These are phyloP conservation scores for Aspergillus coremiiformis DNA, from an alignment of 495 filamentous ascomycete species.

Conservation along the genomic window DNA sequence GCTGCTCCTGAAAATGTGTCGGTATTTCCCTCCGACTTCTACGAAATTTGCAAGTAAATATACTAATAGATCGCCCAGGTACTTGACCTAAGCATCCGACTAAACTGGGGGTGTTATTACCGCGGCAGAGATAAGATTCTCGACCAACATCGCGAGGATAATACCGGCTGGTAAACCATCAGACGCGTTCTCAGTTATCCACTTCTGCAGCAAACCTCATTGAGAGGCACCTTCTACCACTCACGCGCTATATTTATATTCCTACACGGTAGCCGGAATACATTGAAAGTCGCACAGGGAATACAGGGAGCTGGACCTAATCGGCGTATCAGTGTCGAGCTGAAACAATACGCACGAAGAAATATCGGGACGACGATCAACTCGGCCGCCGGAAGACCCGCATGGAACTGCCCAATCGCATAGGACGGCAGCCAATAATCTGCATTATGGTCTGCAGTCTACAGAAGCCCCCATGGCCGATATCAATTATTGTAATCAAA, in stretches of 20 bases:
- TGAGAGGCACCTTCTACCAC: too few species aligned
- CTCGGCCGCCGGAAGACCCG: neutral
- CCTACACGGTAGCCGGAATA: too few species aligned
- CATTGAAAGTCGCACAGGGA: neutral
- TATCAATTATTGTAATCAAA: neutral
- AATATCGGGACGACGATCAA: neutral
- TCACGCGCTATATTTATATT: too few species aligned
- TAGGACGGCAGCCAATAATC: neutral
- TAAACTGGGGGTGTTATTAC: neutral
- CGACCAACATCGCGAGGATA: neutral
- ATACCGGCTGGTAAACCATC: neutral
- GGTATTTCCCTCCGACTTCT: too few species aligned
- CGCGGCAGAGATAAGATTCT: neutral
- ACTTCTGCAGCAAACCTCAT: neutral
- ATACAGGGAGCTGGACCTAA: neutral
- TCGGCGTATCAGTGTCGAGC: too few species aligned
- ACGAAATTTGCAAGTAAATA: too few species aligned
- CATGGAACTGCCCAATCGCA: conserved; percentile 6
- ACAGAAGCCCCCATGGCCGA: neutral
- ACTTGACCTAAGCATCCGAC: too few species aligned
- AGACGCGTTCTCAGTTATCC: too few species aligned
- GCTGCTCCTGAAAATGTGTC: too few species aligned
- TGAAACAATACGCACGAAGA: neutral
- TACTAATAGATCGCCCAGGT: too few species aligned
- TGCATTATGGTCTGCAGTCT: neutral